Conservation (phyloP, 345 rosid genomes). For the Lepidium aucheri region DNA sequence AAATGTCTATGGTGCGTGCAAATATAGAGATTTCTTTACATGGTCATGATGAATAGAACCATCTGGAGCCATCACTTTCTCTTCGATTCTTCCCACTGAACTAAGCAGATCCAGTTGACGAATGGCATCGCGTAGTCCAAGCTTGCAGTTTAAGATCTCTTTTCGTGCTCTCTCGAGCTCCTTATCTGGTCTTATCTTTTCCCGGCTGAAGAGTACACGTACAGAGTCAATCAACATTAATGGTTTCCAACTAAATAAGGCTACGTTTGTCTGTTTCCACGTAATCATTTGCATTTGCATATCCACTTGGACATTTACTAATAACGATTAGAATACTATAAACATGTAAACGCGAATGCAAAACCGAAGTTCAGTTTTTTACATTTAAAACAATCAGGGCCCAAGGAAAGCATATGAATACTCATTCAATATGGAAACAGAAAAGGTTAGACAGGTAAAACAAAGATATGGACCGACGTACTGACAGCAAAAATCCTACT, state of each 20-base stretch:
- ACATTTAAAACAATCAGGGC: background rate
- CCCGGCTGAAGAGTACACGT: constrained; percentile 47
- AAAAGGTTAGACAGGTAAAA: background rate
- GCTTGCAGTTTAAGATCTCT: constrained; percentile 84
- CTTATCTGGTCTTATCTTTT: constrained; percentile 86
- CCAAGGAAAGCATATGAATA: background rate
- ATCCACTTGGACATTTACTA: background rate
- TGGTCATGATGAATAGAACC: constrained; percentile 94
- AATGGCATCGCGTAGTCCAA: constrained; percentile 86
- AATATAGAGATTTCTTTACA: constrained; percentile 32
- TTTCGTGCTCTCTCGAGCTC: constrained; percentile 81
- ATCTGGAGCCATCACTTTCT: constrained; percentile 79
- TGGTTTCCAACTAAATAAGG: background rate
- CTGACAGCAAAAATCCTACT: background rate
- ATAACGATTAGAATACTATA: background rate
- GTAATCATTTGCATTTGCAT: background rate
- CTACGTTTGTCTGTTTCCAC: background rate
- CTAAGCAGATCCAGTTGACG: constrained; percentile 75
- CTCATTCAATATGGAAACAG: background rate
- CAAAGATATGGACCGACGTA: background rate
- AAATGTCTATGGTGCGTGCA: background rate
- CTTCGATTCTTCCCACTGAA: constrained; percentile 76
- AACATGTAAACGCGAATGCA: background rate
- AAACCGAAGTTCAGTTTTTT: background rate
- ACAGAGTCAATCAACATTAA: constrained; percentile 9